These are phyloP conservation scores for Collariella sp. DNA, from an alignment of 495 filamentous ascomycete genomes.

Conservation along the genomic window DNA sequence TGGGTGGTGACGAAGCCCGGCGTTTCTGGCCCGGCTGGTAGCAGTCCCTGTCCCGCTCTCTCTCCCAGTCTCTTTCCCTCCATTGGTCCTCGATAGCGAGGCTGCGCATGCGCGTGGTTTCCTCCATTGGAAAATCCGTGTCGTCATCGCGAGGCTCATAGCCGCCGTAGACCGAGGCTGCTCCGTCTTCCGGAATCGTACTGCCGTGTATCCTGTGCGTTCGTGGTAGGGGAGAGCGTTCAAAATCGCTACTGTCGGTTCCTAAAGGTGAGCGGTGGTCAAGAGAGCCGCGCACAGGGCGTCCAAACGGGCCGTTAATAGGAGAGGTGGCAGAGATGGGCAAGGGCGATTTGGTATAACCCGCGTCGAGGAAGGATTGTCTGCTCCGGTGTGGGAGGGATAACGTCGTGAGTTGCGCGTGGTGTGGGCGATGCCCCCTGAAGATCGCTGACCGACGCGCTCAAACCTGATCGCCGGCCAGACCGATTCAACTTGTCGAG, in stretches of 20 bases:
- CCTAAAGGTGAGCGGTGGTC: constrained; percentile 43
- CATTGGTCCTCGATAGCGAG: too few species aligned
- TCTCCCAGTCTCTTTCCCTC: constrained; percentile 14
- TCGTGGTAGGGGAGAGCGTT: constrained; percentile 53
- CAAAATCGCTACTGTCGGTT: constrained; percentile 36
- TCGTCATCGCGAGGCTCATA: constrained; percentile 53
- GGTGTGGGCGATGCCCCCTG: constrained; percentile 37
- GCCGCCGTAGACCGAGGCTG: constrained; percentile 32
- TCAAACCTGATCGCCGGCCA: constrained; percentile 47
- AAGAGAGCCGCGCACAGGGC: constrained; percentile 31
- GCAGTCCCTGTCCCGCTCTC: constrained; percentile 21
- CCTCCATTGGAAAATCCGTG: constrained; percentile 49
- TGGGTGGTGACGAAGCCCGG: constrained; percentile 69
- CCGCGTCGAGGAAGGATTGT: constrained; percentile 34
- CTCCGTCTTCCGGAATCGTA: constrained; percentile 31
- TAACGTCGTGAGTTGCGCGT: constrained; percentile 40
- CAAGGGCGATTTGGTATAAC: constrained; percentile 39
- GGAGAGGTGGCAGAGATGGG: constrained; percentile 44
- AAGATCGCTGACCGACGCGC: constrained; percentile 43
- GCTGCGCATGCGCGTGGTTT: constrained; percentile 1
- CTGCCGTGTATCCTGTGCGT: constrained; percentile 45
- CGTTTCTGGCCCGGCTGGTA: constrained; percentile 58
- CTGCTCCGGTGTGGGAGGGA: constrained; percentile 41
- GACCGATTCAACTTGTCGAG: constrained; percentile 63
- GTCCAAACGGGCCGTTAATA: constrained; percentile 39